Evolutionary conservation across 2,329 filamentous ascomycete genomes (phyloP).

Genomic region (Ceratocystiopsis sp.): DNA sequence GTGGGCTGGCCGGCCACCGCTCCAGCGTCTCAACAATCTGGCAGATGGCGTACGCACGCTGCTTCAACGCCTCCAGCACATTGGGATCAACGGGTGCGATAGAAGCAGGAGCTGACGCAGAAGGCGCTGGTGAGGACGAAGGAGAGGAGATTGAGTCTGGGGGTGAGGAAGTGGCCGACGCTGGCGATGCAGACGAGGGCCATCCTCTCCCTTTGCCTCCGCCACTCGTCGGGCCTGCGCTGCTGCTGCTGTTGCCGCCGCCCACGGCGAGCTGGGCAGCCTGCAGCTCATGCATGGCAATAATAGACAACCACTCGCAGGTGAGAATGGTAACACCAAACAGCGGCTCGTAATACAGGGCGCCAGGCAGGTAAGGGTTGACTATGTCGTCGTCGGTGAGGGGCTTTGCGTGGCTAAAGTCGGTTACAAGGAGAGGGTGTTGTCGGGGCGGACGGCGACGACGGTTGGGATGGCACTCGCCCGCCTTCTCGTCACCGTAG

Average conservation of each 20-base stretch:
- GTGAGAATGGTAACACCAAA: constrained; percentile 59
- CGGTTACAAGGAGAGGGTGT: constrained; percentile 31
- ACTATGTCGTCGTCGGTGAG: constrained; percentile 49
- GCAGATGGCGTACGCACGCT: constrained; percentile 52
- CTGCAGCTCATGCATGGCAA: constrained; percentile 68
- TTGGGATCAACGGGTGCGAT: background rate
- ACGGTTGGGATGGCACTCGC: background rate
- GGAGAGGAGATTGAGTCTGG: too few relatives aligned
- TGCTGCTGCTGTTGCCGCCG: background rate
- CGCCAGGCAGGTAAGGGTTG: constrained; percentile 51
- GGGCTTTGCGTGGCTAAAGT: constrained; percentile 38
- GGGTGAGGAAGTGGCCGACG: background rate
- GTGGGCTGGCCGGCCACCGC: constrained; percentile 50
- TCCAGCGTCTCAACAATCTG: constrained; percentile 67
- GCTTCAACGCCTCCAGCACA: constrained; percentile 12
- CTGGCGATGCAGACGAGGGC: background rate
- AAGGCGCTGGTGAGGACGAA: too few relatives aligned
- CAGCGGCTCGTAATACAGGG: constrained; percentile 52
- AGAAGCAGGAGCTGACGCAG: too few relatives aligned
- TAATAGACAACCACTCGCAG: constrained; percentile 63
- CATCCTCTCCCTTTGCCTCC: background rate
- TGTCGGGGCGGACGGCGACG: background rate
- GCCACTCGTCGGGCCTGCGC: background rate
- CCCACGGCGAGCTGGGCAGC: constrained; percentile 24
- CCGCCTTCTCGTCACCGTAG: background rate